Conservation (phyloP, 129 eudicot species). For the Pittosporum tobira region DNA sequence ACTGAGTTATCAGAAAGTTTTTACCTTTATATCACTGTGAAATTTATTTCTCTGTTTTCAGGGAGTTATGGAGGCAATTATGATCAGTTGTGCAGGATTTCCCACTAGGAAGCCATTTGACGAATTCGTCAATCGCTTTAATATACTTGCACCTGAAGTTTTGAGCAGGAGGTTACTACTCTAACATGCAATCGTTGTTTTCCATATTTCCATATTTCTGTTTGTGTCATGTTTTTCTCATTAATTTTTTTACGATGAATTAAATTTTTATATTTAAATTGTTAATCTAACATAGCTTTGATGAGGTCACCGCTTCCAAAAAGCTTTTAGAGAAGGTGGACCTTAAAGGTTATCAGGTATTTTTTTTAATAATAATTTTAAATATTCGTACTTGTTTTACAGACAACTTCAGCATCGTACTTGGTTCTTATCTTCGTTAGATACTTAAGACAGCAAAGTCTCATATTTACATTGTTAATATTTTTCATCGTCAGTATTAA, state of each 20-base stretch:
- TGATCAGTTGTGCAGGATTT: slow-evolving; percentile 11
- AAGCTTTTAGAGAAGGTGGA: slow-evolving; percentile 44
- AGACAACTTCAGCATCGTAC: not conserved
- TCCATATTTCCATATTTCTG: not conserved
- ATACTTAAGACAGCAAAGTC: no score
- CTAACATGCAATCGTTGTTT: no score
- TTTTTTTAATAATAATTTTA: not conserved
- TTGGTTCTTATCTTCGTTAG: no score
- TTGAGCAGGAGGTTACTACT: slow-evolving; percentile 48
- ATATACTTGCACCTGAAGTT: not conserved
- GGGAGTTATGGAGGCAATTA: slow-evolving; percentile 12
- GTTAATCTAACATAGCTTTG: slow-evolving; percentile 21
- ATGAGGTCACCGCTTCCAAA: slow-evolving; percentile 57
- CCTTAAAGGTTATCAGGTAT: slow-evolving; percentile 82
- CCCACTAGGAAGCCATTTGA: not conserved
- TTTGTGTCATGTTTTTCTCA: not conserved
- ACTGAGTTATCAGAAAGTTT: not conserved
- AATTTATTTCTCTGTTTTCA: not conserved
- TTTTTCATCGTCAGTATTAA: no score
- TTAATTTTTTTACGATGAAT: not conserved
- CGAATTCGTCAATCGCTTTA: slow-evolving; percentile 1
- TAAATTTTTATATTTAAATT: not conserved
- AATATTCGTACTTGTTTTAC: not conserved
- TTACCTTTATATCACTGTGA: not conserved
- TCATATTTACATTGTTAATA: no score